A percentile compares a stretch with the other conserved stretches of the same genome.
phyloP scores from a whole-genome alignment of 1,284 basidiomycete genomes.

The Coriolopsis trogii region DNA sequence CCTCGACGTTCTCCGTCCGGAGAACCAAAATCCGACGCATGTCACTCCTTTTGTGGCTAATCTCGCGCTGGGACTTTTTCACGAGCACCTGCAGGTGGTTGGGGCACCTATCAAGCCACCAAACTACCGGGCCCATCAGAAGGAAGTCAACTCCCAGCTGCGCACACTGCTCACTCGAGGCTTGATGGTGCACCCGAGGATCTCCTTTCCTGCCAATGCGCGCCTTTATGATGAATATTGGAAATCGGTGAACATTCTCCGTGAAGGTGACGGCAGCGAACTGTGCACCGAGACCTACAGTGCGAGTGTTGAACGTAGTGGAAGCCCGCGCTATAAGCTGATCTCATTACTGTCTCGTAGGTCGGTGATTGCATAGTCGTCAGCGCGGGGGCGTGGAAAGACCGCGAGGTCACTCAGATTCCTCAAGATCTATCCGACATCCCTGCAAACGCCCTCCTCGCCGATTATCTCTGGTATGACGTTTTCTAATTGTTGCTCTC shows the following conservation, averaged over 20 bases:
- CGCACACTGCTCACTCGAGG: constrained; percentile 10
- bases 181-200: constrained; percentile 2
- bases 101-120: constrained; percentile 41
- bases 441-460: constrained; percentile 41
- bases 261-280: too few species aligned
- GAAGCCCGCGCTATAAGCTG: neutral
- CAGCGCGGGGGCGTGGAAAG: constrained; percentile 39
- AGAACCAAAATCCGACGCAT: constrained; percentile 57
- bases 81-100: constrained; percentile 54
- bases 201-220: constrained; percentile 12
- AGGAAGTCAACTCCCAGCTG: constrained; percentile 8
- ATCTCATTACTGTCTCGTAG: constrained; percentile 35
- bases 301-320: constrained; percentile 31
- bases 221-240: constrained; percentile 24
- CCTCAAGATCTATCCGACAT: constrained; percentile 36
- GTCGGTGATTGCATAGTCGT: constrained; percentile 59
- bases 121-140: constrained; percentile 5
- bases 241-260: constrained; percentile 37
- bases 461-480: constrained; percentile 63
- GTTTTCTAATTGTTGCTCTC: neutral
- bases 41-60: constrained; percentile 60
- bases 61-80: constrained; percentile 52
- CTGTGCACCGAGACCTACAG: constrained; percentile 37
- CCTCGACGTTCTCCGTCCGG: constrained; percentile 51
- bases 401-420: constrained; percentile 28